Base-by-base conservation (phyloP, 352 stramenopile species). In the Phytopythium helicoides region DNA sequence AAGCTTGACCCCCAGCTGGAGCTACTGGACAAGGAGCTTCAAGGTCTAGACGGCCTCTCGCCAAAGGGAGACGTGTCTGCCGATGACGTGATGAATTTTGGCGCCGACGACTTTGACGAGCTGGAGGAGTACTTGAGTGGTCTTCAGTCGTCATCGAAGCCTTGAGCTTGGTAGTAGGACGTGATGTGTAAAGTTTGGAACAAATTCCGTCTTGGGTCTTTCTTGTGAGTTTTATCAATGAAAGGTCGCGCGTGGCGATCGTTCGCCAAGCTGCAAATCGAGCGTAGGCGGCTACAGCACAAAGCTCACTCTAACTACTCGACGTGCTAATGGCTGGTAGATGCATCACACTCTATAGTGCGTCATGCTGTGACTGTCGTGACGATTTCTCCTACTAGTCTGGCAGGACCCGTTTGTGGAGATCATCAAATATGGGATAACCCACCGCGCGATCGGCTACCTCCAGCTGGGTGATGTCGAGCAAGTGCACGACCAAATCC, bases 401-500 rank as follows among this genome's bases (percentile, higher is more conserved):
- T 94, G 86, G 86, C 86, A 94, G 64, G 73, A 88, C 49, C 86
- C 86, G 40, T 93, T 82, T 38, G 84, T 94, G n/a, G 82, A 95
- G 52, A 81, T 94, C 28, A 75, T 95, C 62, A 87, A 87, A 47
- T 80, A 82, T 42, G 80, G 74, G 1, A 73, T 90, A 56, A 81
- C 78, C 9, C 74, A 87, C 47, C 62, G 59, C 26, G 74, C 56
- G 9, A 62, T 90, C 35, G 81, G 81, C 5, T 88, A 62, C 56
- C 60, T 71, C 36, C 58, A 60, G 1, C 79, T 86, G 19, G 81
- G 81, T 6, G 80, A 93, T 38, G 80, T 92, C 6, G 78, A 87
- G 48, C 74, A 92, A 55, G 55, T 57, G 8, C 71, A 86, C 18
- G 85, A 94, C 46, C 58, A 58, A 19, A 50, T 68, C 37, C 81